Percentiles rank a stretch among this genome's conserved stretches.
phyloP scores from a whole-genome alignment of 75 land plant species.

The Picea sitchensis region DNA sequence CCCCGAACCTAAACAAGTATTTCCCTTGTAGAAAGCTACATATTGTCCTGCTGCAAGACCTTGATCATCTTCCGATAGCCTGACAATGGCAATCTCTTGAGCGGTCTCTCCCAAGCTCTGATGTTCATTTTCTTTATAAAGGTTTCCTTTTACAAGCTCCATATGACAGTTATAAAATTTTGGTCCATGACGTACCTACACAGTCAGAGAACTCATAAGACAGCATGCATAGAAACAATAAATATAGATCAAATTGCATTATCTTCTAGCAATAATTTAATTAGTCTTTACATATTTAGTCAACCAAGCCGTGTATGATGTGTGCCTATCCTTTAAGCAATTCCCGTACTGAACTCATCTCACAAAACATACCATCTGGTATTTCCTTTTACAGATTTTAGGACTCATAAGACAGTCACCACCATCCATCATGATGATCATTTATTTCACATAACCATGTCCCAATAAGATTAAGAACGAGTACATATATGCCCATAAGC shows the following conservation, averaged over 20 bases:
- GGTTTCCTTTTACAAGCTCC: constrained; percentile 20
- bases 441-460: background rate
- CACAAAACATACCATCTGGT: background rate
- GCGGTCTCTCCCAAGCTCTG: constrained; percentile 10
- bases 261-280: too few relatives aligned
- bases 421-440: background rate
- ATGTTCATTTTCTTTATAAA: background rate
- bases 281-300: background rate
- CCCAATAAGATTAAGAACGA: background rate
- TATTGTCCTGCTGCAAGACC: constrained; percentile 97
- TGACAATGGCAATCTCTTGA: constrained; percentile 49
- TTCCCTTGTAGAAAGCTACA: constrained; percentile 75
- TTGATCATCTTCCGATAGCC: constrained; percentile 87
- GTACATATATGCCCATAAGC: background rate
- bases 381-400: background rate
- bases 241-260: too few relatives aligned
- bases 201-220: constrained; percentile 6
- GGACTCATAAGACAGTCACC: background rate
- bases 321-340: background rate
- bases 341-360: background rate
- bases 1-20: constrained; percentile 85
- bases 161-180: constrained; percentile 69
- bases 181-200: constrained; percentile 94
- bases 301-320: background rate
- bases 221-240: background rate